Conservation (phyloP, 352 stramenopile genomes). For the Globisporangium heterothallicum region DNA sequence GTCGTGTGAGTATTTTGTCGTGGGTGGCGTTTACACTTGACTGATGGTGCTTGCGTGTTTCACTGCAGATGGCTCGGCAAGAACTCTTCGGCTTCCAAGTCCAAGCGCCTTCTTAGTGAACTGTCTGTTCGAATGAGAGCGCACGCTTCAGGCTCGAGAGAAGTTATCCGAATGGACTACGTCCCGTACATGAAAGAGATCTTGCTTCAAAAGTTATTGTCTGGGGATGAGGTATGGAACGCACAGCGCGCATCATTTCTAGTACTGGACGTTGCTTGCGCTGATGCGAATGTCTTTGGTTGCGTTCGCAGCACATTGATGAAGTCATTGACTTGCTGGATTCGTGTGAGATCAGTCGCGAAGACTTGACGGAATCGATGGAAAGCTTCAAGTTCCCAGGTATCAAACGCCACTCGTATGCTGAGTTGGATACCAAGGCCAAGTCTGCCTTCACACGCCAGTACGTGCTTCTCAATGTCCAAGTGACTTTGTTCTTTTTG, state of each 20-base stretch:
- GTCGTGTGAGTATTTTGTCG: background rate
- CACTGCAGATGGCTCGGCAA: slow-evolving; percentile 93
- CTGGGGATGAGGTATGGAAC: slow-evolving; percentile 58
- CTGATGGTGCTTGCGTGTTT: slow-evolving; percentile 18
- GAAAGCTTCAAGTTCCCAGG: slow-evolving; percentile 85
- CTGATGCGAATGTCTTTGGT: background rate
- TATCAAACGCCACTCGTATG: slow-evolving; percentile 71
- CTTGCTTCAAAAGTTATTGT: slow-evolving; percentile 69
- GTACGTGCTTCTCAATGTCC: slow-evolving; percentile 23
- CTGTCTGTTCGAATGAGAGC: slow-evolving; percentile 93
- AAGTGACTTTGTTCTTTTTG: background rate
- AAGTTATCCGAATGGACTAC: slow-evolving; percentile 87
- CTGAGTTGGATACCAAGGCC: slow-evolving; percentile 76
- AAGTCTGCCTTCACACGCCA: slow-evolving; percentile 93
- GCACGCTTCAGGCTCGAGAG: slow-evolving; percentile 76
- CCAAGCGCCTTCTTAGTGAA: slow-evolving; percentile 92
- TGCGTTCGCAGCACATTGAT: slow-evolving; percentile 48
- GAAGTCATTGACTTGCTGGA: slow-evolving; percentile 95
- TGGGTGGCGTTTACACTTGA: background rate
- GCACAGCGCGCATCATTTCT: background rate
- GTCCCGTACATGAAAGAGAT: slow-evolving; percentile 89
- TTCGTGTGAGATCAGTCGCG: slow-evolving; percentile 94
- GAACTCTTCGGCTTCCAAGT: slow-evolving; percentile 95
- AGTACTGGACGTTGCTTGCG: background rate
- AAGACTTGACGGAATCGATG: slow-evolving; percentile 97